A percentile compares a stretch with the other conserved stretches of the same genome.
These are phyloP conservation scores for Phytophthora pini DNA, from an alignment of 352 stramenopile species.

Conservation along the genomic window DNA sequence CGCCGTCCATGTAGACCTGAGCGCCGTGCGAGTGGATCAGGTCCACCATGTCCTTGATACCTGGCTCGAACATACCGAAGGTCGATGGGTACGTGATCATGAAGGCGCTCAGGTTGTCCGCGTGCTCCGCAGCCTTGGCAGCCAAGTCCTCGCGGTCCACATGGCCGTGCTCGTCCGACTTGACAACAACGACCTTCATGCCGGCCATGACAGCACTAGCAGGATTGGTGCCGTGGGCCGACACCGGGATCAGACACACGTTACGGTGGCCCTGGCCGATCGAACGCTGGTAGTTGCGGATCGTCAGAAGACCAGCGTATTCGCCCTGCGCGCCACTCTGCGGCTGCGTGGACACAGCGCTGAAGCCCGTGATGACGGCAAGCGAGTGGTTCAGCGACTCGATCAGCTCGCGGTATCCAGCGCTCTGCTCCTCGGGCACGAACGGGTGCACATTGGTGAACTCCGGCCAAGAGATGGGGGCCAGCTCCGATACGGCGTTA, in stretches of 20 bases:
- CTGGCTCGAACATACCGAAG: constrained; percentile 99
- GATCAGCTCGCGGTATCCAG: constrained; percentile 98
- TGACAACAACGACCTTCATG: constrained; percentile 98
- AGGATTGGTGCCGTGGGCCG: constrained; percentile 99
- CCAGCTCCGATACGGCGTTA: constrained; percentile 97
- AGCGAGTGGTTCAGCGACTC: constrained; percentile 96
- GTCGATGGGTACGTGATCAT: constrained; percentile 99
- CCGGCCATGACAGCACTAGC: constrained; percentile 97
- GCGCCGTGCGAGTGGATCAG: constrained; percentile 96
- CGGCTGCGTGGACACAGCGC: constrained; percentile 96
- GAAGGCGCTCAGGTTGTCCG: constrained; percentile 95
- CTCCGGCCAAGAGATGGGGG: constrained; percentile 97
- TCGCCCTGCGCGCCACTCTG: constrained; percentile 98
- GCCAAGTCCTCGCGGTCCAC: constrained; percentile 96
- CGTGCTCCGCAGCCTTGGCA: constrained; percentile 96
- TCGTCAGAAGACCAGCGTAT: constrained; percentile 97
- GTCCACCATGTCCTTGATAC: constrained; percentile 96
- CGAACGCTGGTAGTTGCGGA: constrained; percentile 95
- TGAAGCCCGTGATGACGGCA: constrained; percentile 98
- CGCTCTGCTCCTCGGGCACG: constrained; percentile 93
- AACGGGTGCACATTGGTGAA: constrained; percentile 99
- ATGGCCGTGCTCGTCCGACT: constrained; percentile 97
- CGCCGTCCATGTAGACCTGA: constrained; percentile 99
- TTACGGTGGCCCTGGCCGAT: constrained; percentile 95
- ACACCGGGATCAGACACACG: constrained; percentile 98